Percentiles rank a stretch among this genome's conserved stretches.
phyloP scores from a whole-genome alignment of 345 rosid species.

The Mercurialis annua region DNA sequence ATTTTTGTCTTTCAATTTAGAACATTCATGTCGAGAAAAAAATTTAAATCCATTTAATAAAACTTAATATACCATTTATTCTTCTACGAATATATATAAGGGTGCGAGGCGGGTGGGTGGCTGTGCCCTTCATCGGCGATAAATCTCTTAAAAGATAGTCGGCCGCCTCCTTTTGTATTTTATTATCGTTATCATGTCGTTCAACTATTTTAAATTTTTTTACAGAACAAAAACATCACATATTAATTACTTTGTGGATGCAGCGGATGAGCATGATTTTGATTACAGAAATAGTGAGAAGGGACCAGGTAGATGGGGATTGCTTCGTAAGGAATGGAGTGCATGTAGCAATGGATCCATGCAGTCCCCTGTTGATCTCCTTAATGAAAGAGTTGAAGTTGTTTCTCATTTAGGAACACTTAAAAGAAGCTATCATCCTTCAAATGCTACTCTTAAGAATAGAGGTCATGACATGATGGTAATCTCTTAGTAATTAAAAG shows the following conservation, averaged over 20 bases:
- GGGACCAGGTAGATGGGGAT: slow-evolving; percentile 91
- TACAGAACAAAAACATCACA: no score
- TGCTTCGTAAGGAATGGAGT: slow-evolving; percentile 54
- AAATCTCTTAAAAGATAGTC: no score
- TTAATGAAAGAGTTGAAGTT: slow-evolving; percentile 44
- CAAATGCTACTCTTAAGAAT: slow-evolving; percentile 57
- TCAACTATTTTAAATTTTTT: no score
- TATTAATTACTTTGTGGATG: background rate
- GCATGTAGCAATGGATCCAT: slow-evolving; percentile 57
- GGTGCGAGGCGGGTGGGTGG: no score
- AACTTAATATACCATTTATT: no score
- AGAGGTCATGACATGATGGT: slow-evolving; percentile 94
- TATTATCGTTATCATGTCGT: no score
- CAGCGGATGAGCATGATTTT: slow-evolving; percentile 53
- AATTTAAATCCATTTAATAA: no score
- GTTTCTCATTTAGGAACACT: slow-evolving; percentile 52
- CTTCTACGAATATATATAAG: no score
- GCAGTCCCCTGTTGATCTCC: slow-evolving; percentile 84
- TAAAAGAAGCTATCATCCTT: slow-evolving; percentile 45
- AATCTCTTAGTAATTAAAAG: background rate
- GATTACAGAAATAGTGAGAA: slow-evolving; percentile 35
- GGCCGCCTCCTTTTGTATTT: background rate
- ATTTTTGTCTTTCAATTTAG: no score
- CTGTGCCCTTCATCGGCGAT: no score
- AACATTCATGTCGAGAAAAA: no score